A percentile compares a stretch with the other conserved stretches of the same genome.
Evolutionary conservation across 148 eudicot genomes (phyloP).

Genomic region (Vaccinium vitisidaea): DNA sequence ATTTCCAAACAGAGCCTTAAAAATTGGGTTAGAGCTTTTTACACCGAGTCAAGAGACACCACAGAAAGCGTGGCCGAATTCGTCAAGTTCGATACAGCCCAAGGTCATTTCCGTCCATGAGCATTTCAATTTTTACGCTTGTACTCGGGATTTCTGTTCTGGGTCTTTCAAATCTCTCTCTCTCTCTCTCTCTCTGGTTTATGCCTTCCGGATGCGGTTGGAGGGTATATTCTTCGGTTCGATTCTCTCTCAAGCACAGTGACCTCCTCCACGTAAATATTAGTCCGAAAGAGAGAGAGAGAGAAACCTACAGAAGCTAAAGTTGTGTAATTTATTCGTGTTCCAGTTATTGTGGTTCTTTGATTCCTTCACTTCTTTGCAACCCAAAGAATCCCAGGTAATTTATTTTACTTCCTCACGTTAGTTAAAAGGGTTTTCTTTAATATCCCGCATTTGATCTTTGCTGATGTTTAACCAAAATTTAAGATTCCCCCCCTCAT

Average conservation of each 20-base stretch:
- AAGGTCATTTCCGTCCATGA: not conserved
- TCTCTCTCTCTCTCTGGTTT: not conserved
- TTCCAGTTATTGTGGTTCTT: not conserved
- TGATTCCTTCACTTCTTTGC: not conserved
- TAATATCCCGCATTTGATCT: not conserved
- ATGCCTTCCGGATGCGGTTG: slow-evolving; percentile 8
- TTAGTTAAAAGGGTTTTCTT: not conserved
- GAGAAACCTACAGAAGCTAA: not conserved
- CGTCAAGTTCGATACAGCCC: not conserved
- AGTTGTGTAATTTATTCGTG: not conserved
- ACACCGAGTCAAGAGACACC: not conserved
- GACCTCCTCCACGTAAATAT: not conserved
- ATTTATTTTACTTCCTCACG: not conserved
- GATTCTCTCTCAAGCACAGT: slow-evolving; percentile 15
- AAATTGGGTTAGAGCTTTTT: too few relatives aligned
- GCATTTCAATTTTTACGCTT: not conserved
- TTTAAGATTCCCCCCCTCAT: not conserved
- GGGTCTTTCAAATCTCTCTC: not conserved
- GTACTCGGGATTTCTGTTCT: not conserved
- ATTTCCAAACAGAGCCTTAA: too few relatives aligned
- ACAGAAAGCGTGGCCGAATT: not conserved
- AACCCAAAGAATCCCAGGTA: slow-evolving; percentile 10
- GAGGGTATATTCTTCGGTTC: slow-evolving; percentile 16
- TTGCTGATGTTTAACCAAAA: not conserved
- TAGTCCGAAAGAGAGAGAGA: not conserved